Evolutionary conservation across 2,329 filamentous ascomycete genomes (phyloP).

Genomic region (Microcera coccophila): DNA sequence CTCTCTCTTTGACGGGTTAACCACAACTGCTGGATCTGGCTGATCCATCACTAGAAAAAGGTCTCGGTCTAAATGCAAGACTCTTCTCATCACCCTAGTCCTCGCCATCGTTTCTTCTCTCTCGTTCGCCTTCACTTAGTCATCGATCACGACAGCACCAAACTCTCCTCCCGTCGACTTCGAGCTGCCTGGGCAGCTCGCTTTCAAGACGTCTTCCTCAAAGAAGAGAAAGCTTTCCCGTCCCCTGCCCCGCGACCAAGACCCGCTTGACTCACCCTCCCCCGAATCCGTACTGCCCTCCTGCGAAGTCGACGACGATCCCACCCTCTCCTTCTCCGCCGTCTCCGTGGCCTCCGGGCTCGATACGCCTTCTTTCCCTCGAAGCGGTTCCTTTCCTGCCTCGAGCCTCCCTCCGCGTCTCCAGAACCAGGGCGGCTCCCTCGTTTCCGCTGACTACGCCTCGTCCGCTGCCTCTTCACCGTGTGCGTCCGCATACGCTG

Average conservation of each 20-base stretch:
- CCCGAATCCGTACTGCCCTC: constrained; percentile 50
- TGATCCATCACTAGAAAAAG: constrained; percentile 11
- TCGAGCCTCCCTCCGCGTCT: constrained; percentile 52
- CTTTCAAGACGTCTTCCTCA: constrained; percentile 67
- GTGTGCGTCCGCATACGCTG: constrained; percentile 51
- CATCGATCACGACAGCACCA: too few relatives aligned
- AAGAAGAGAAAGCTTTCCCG: constrained; percentile 67
- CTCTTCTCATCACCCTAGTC: constrained; percentile 14
- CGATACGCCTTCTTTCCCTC: constrained; percentile 39
- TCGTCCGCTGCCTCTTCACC: constrained; percentile 57
- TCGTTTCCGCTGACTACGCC: constrained; percentile 46
- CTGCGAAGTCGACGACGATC: constrained; percentile 50
- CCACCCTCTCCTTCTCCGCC: constrained; percentile 49
- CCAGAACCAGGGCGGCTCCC: constrained; percentile 42
- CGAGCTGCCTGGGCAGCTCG: constrained; percentile 65
- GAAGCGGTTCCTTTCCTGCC: constrained; percentile 42
- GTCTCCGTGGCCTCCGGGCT: constrained; percentile 37
- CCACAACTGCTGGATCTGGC: not conserved
- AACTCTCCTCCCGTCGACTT: constrained; percentile 18
- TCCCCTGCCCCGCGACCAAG: constrained; percentile 42
- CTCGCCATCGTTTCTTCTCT: constrained; percentile 7
- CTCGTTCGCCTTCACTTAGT: constrained; percentile 1
- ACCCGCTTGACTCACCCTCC: constrained; percentile 34
- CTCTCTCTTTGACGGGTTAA: constrained; percentile 6
- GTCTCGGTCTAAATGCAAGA: constrained; percentile 9